Percentiles rank a stretch among this genome's conserved stretches.
Conservation (phyloP, 2,329 filamentous ascomycete genomes). For the Pseudogymnoascus sp. region DNA sequence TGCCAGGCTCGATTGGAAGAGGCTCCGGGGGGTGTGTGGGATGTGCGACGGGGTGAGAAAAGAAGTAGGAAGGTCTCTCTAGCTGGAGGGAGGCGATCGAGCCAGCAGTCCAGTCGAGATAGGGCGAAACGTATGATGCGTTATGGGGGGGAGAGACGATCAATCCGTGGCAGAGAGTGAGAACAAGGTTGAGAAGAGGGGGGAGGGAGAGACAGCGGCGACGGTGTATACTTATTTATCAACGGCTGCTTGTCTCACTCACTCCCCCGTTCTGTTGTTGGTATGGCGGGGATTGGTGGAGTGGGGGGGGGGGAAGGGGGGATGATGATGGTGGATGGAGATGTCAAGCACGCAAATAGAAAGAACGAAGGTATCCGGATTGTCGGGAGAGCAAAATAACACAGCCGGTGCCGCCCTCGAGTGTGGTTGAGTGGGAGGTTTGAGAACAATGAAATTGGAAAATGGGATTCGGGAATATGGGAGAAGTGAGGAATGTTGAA, state of each 20-base stretch:
- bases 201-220: not conserved
- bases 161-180: not conserved
- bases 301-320: not conserved
- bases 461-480: too few relatives aligned
- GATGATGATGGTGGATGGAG: too few relatives aligned
- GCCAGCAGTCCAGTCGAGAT: not conserved
- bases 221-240: not conserved
- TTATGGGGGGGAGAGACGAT: too few relatives aligned
- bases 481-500: not conserved
- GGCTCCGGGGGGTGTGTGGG: not conserved
- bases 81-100: not conserved
- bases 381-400: too few relatives aligned
- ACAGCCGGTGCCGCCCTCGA: too few relatives aligned
- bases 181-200: not conserved
- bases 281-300: not conserved
- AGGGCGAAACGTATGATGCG: not conserved
- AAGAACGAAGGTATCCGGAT: too few relatives aligned
- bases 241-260: not conserved
- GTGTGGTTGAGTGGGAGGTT: too few relatives aligned
- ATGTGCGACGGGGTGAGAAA: not conserved
- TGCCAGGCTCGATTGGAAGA: not conserved
- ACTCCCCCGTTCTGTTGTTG: not conserved
- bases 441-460: too few relatives aligned
- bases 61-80: not conserved
- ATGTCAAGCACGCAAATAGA: too few relatives aligned